Percentiles rank a stretch among this genome's conserved stretches.
Conservation (phyloP, 768 basidiomycete genomes). For the Scleroderma bovista region DNA sequence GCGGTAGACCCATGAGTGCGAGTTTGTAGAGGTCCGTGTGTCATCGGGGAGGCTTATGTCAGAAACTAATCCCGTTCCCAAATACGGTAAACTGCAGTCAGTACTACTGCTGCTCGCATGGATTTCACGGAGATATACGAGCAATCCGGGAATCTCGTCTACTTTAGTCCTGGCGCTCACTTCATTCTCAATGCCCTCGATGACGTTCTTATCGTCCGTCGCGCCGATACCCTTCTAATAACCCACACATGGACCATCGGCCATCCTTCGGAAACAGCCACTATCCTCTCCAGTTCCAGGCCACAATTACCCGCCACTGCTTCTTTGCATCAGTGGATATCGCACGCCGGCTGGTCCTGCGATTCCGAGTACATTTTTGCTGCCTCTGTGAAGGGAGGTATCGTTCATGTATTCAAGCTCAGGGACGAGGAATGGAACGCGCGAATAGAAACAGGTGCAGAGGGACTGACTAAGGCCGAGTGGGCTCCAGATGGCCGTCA, state of each 20-base stretch:
- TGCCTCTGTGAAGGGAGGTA: constrained; percentile 63
- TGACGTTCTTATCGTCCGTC: constrained; percentile 77
- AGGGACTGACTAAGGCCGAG: constrained; percentile 81
- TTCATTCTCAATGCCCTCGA: constrained; percentile 78
- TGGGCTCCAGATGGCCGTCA: constrained; percentile 87
- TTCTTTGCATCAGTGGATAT: constrained; percentile 43
- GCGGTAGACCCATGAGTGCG: too few species aligned
- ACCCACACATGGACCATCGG: constrained; percentile 74
- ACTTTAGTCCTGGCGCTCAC: constrained; percentile 83
- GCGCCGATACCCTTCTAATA: constrained; percentile 79
- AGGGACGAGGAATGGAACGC: constrained; percentile 76
- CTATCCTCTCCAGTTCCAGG: constrained; percentile 32
- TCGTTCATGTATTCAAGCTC: constrained; percentile 75
- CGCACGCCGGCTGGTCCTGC: constrained; percentile 79
- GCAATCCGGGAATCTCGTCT: constrained; percentile 63
- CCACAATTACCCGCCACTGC: constrained; percentile 21
- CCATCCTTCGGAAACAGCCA: constrained; percentile 45
- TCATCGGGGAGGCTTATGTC: neutral
- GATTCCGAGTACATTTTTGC: constrained; percentile 86
- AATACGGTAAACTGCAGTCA: too few species aligned
- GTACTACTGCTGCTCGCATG: constrained; percentile 41
- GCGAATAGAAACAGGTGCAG: constrained; percentile 73
- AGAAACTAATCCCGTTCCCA: too few species aligned
- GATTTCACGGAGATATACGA: constrained; percentile 86
- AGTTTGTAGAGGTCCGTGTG: too few species aligned